Conservation (phyloP, 495 filamentous ascomycete genomes). For the Xylaria flabelliformis region DNA sequence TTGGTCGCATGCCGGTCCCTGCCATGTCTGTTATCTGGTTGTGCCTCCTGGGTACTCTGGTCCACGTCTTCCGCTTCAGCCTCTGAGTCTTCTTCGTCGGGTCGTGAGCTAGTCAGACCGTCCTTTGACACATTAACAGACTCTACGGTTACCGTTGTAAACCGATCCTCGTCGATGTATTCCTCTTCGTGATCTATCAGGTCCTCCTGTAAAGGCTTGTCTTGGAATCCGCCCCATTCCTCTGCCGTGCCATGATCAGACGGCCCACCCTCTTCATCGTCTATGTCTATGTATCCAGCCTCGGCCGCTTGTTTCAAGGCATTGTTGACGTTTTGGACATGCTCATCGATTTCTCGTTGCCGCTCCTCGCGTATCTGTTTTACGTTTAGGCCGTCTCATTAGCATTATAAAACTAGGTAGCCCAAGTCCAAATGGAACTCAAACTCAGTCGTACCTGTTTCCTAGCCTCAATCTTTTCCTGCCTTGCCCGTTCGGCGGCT, state of each 20-base stretch:
- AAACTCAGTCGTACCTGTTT: slow-evolving; percentile 65
- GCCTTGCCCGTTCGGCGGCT: slow-evolving; percentile 71
- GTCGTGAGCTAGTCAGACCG: slow-evolving; percentile 62
- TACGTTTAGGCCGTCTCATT: not conserved
- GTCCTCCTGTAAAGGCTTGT: slow-evolving; percentile 47
- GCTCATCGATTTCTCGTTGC: slow-evolving; percentile 76
- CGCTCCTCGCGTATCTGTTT: slow-evolving; percentile 78
- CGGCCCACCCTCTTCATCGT: slow-evolving; percentile 36
- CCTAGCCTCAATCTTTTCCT: slow-evolving; percentile 73
- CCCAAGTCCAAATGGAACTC: not conserved
- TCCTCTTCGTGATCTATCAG: slow-evolving; percentile 83
- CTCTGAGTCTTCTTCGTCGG: slow-evolving; percentile 53
- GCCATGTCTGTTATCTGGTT: slow-evolving; percentile 44
- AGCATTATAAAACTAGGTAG: slow-evolving; percentile 30
- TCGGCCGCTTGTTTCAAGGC: slow-evolving; percentile 63
- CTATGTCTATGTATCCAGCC: slow-evolving; percentile 51
- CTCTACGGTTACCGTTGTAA: slow-evolving; percentile 91
- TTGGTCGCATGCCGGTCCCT: slow-evolving; percentile 53
- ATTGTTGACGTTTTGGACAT: slow-evolving; percentile 73
- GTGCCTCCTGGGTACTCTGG: slow-evolving; percentile 36
- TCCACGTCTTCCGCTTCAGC: slow-evolving; percentile 44
- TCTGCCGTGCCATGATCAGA: slow-evolving; percentile 51
- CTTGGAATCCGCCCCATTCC: slow-evolving; percentile 69
- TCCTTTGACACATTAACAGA: slow-evolving; percentile 82
- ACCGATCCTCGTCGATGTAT: slow-evolving; percentile 95